Percentiles rank a stretch among this genome's conserved stretches.
These are phyloP conservation scores for Colletotrichum tropicale DNA, from an alignment of 2,329 filamentous ascomycete species.

Conservation along the genomic window DNA sequence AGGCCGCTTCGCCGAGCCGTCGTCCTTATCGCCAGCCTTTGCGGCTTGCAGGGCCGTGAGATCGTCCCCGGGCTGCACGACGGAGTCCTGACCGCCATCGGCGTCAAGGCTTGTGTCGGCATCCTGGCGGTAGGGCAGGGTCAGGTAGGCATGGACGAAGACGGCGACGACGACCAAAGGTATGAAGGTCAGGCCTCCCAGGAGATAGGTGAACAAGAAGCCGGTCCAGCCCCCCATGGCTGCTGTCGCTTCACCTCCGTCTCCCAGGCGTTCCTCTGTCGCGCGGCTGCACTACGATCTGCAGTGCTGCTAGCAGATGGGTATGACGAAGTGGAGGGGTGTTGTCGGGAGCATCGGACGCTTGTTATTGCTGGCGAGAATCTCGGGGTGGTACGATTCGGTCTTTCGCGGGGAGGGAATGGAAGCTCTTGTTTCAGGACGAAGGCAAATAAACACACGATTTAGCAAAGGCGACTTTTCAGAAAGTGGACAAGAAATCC, in stretches of 20 bases:
- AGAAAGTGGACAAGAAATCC: background rate
- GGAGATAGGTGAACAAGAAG: constrained; percentile 78
- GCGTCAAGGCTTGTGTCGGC: constrained; percentile 31
- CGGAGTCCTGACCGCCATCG: constrained; percentile 31
- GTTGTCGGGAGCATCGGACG: constrained; percentile 10
- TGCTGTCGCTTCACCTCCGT: background rate
- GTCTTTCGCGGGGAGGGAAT: background rate
- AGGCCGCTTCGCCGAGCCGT: constrained; percentile 55
- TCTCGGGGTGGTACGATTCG: background rate
- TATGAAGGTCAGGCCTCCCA: constrained; percentile 88
- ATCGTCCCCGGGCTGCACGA: constrained; percentile 69
- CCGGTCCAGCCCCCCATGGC: constrained; percentile 56
- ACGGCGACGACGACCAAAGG: constrained; percentile 70
- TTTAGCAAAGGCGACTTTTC: background rate
- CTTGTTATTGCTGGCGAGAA: background rate
- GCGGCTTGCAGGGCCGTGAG: constrained; percentile 65
- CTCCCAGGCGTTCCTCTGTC: background rate
- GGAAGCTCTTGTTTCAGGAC: background rate
- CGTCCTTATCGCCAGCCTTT: constrained; percentile 60
- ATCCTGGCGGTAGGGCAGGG: constrained; percentile 62
- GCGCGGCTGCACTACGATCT: background rate
- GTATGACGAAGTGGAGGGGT: background rate
- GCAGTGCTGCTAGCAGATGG: constrained; percentile 10
- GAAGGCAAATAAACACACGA: background rate
- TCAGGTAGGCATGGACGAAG: constrained; percentile 71